Base-by-base conservation (phyloP, 768 basidiomycete genomes). In the Mycena rebaudengoi region DNA sequence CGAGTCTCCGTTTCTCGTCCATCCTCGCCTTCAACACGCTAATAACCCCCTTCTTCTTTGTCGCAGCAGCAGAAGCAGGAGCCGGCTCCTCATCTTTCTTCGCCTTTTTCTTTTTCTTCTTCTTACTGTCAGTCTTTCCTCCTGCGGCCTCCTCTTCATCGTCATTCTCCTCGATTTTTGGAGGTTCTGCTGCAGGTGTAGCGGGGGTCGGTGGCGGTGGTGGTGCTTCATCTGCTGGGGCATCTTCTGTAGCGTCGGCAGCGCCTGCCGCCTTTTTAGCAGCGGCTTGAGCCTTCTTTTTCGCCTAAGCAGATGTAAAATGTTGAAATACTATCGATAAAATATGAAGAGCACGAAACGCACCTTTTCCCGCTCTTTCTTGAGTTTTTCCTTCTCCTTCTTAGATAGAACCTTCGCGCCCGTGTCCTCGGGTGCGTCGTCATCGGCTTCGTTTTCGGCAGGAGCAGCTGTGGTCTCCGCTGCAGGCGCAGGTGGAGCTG, bases 291-390 rank as follows among this genome's bases (percentile, higher is more conserved):
- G 92, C 94, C 76, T 97, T 98, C 83, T 96, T 96, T 83, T 94
- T 96, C 0, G 93, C 94, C 94, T 96, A 71, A 21, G 2, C 58
- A 53, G 50, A 52, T 53, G 45, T 51, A 53, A 48, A 65, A 30
- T 63, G 55, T 49, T 10, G 35, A 55, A 54, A 50, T 40, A 25
- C n/a, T 51, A 63, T 29, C 58, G 45, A 39, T 57, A 54, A 40
- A 64, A 28, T 6, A 11, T 55, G n/a, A 37, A 37, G 40, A 39
- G 39, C 21, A 60, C 33, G 39, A 39, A 57, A 43, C 71, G 48
- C 33, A 91, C 95, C 91, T 98, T 98, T 81, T 98, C 96, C 52
- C 89, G 88, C 78, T 98, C 96, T 80, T 98, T 99, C 87, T 99
- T 98, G 64, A 97, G 81, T 74, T 90, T 90, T 75, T 98, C 96